Evolutionary conservation across 768 basidiomycete genomes (phyloP).

Genomic region (Lepiota venenata): DNA sequence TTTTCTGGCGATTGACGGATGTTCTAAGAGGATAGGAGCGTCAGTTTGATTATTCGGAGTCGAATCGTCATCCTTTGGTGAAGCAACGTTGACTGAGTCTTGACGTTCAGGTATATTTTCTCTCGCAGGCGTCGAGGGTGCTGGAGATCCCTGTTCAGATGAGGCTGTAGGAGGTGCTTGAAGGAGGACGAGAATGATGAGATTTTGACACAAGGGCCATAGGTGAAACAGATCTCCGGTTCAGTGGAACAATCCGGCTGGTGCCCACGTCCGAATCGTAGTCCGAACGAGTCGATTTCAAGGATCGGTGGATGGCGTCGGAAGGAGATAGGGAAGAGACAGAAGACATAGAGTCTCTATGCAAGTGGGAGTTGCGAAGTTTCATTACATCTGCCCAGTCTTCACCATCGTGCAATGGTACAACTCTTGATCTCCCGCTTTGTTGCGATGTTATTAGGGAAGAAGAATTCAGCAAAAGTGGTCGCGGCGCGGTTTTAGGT

Average conservation of each 20-base stretch:
- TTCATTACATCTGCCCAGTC: constrained; percentile 51
- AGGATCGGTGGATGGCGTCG: constrained; percentile 33
- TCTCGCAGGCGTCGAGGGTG: constrained; percentile 21
- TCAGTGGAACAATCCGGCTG: constrained; percentile 61
- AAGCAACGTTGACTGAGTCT: background rate
- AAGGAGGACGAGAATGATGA: constrained; percentile 31
- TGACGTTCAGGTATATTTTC: constrained; percentile 12
- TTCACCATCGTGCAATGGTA: constrained; percentile 9
- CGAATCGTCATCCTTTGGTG: constrained; percentile 8
- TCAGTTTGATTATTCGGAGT: constrained; percentile 4
- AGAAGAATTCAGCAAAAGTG: constrained; percentile 59
- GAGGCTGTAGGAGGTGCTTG: constrained; percentile 40
- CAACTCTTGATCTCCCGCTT: constrained; percentile 19
- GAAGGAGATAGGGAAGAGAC: constrained; percentile 61
- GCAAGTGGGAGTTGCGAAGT: constrained; percentile 34
- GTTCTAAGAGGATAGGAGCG: background rate
- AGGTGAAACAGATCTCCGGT: constrained; percentile 67
- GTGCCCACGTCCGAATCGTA: constrained; percentile 52
- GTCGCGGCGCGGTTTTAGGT: constrained; percentile 57
- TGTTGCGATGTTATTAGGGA: constrained; percentile 36
- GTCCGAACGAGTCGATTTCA: constrained; percentile 39
- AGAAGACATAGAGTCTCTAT: constrained; percentile 60
- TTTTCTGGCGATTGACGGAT: constrained; percentile 1
- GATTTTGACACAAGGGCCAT: constrained; percentile 57
- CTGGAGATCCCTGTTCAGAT: constrained; percentile 36